A percentile compares a stretch with the other conserved stretches of the same genome.
These are phyloP conservation scores for Fusarium tanahbumbuense DNA, from an alignment of 2,329 filamentous ascomycete genomes.

Conservation along the genomic window DNA sequence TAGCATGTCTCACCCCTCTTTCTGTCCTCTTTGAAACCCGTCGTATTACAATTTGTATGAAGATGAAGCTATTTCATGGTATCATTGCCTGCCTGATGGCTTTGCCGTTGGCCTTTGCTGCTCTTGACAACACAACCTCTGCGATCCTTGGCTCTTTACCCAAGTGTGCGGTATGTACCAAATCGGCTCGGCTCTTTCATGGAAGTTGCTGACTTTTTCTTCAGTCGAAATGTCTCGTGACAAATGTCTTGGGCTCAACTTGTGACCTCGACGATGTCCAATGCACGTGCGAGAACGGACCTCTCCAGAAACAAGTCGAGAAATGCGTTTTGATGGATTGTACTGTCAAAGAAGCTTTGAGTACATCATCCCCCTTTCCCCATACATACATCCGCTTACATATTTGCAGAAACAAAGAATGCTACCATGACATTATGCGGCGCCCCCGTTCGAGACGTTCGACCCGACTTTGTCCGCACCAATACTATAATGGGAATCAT, in stretches of 20 bases:
- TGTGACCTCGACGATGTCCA: constrained; percentile 2
- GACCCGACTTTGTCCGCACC: neutral
- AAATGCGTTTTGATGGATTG: neutral
- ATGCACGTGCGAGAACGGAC: neutral
- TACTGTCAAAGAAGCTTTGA: neutral
- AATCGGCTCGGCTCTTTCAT: neutral
- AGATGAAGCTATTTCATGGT: neutral
- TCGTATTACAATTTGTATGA: neutral
- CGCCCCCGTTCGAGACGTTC: constrained; percentile 6
- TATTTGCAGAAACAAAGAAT: neutral
- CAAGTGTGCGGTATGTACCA: neutral
- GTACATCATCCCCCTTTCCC: neutral
- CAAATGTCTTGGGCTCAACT: neutral
- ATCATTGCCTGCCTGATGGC: neutral
- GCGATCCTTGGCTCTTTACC: neutral
- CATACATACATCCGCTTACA: neutral
- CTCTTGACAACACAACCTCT: neutral
- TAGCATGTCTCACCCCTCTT: neutral
- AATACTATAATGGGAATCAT: neutral
- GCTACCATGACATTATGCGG: neutral
- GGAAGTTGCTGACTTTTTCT: neutral
- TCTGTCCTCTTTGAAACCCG: neutral
- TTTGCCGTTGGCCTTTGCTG: neutral
- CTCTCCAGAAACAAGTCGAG: neutral
- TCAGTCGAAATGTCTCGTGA: constrained; percentile 32